phyloP scores from a whole-genome alignment of 495 filamentous ascomycete species.

The Penicillium fimorum region DNA sequence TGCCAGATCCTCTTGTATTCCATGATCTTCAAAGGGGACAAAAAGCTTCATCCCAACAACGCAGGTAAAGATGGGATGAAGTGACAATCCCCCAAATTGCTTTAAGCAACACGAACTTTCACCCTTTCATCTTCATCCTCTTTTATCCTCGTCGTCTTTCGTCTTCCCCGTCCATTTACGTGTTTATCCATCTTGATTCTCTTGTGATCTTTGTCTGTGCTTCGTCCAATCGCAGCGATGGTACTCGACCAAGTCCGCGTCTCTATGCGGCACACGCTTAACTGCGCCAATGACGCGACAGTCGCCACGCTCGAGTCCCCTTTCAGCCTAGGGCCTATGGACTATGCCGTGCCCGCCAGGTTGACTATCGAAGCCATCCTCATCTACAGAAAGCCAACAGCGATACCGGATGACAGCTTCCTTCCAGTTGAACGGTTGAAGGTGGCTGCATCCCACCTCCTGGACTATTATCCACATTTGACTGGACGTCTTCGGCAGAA shows the following conservation, averaged over 20 bases:
- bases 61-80: not conserved
- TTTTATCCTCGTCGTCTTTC: too few relatives aligned
- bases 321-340: conserved; percentile 6
- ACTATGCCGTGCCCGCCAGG: not conserved
- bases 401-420: not conserved
- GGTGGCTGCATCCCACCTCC: not conserved
- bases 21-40: not conserved
- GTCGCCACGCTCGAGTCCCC: conserved; percentile 5
- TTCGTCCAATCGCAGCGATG: not conserved
- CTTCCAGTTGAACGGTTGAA: not conserved
- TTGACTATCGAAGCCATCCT: conserved; percentile 1
- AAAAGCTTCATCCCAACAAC: not conserved
- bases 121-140: not conserved
- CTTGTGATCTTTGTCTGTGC: not conserved
- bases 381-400: not conserved
- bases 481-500: conserved; percentile 9
- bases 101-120: not conserved
- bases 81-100: not conserved
- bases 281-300: conserved; percentile 4
- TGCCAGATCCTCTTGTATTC: not conserved
- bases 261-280: conserved; percentile 2
- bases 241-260: conserved; percentile 1
- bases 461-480: conserved; percentile 12
- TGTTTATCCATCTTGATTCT: not conserved
- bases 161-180: not conserved